phyloP scores from a whole-genome alignment of 1,284 basidiomycete genomes.

The Pyrrhoderma noxium region DNA sequence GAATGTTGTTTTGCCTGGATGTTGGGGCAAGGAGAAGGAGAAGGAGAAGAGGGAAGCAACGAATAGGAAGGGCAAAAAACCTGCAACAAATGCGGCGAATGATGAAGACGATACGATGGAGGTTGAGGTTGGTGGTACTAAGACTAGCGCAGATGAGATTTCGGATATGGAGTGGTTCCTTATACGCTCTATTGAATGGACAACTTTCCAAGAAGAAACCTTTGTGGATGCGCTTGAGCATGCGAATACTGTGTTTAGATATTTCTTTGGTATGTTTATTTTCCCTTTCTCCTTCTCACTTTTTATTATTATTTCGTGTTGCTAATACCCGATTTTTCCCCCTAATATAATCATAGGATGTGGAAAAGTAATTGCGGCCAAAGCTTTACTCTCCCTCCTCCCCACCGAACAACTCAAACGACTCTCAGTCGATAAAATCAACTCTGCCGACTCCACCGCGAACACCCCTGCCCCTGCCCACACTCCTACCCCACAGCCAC shows the following conservation, averaged over 20 bases:
- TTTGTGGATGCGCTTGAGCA: constrained; percentile 76
- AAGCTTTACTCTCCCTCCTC: constrained; percentile 55
- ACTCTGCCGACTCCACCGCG: background rate
- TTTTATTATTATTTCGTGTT: background rate
- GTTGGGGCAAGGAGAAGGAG: too few species aligned
- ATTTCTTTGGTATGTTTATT: constrained; percentile 67
- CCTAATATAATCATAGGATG: constrained; percentile 32
- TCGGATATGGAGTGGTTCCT: constrained; percentile 60
- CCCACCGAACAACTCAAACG: constrained; percentile 52
- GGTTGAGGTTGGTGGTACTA: too few species aligned
- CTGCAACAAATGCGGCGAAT: too few species aligned
- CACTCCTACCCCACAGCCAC: too few species aligned
- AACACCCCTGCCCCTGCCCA: too few species aligned
- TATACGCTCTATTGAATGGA: constrained; percentile 91
- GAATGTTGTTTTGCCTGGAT: constrained; percentile 4
- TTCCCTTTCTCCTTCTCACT: constrained; percentile 11
- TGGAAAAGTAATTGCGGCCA: constrained; percentile 69
- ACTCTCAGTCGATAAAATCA: constrained; percentile 29
- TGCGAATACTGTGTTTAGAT: constrained; percentile 78
- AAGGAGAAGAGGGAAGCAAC: too few species aligned
- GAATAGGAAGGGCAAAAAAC: too few species aligned
- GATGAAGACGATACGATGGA: too few species aligned
- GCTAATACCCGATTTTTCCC: too few species aligned
- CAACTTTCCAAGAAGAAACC: constrained; percentile 71
- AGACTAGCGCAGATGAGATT: too few species aligned